Evolutionary conservation across 768 basidiomycete species (phyloP), one percentile per base, ranked within the genome.

Genomic region (Lactarius hengduanensis): DNA sequence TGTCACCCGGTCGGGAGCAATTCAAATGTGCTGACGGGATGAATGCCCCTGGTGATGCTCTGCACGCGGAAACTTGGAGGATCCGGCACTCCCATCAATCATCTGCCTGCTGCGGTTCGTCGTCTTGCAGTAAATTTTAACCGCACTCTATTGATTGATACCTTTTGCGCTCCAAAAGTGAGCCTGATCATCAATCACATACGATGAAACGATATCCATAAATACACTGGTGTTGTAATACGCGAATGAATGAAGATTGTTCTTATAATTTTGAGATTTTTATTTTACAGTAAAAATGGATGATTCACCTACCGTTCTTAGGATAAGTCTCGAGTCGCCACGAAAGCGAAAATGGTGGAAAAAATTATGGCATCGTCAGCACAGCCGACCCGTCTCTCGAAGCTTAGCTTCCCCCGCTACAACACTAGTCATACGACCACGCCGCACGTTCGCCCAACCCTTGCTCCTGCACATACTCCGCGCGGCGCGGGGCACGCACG

Each of bases 351-450:
- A 47, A n/a, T 16, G 10, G 2, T 41, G 68, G 65, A 69, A 69
- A 67, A 69, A 69, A 63, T 68, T 68, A 60, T 68, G 64, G 38
- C 64, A 68, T 55, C 61, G 61, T 62, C 30, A 58, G 67, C 64
- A 61, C 59, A 40, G 32, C 22, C 56, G 16, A 32, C 59, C 61
- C 47, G 34, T 57, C 68, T 66, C 45, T 56, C 60, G 61, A 62
- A 61, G 57, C 55, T 28, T 22, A 36, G 65, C 65, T 67, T 62
- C 68, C 68, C 65, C 65, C 65, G 57, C 68, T 67, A 61, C 41
- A 45, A 9, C 68, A 62, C 68, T 54, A 59, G 68, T 62, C 66
- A 62, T 43, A 34, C 50, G 61, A 67, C 68, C 68, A 62, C 40
- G 57, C 61, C 50, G 36, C 36, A 30, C 41, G 57, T 62, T 67